These are phyloP conservation scores for Ophiocordyceps robertsii DNA, from an alignment of 2,329 filamentous ascomycete genomes.

Conservation along the genomic window DNA sequence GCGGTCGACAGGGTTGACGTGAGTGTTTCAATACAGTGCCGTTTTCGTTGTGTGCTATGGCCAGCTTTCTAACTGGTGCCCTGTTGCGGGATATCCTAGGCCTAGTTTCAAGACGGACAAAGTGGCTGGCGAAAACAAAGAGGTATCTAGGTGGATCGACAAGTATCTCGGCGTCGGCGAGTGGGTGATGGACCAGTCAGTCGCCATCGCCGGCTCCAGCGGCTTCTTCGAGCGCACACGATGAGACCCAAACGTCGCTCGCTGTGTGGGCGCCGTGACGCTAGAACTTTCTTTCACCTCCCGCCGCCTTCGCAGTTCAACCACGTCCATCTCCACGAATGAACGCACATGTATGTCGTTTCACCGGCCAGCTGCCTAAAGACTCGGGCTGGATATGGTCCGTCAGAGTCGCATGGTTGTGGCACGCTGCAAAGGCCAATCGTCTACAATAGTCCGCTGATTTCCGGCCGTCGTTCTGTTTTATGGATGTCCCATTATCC, in stretches of 20 bases:
- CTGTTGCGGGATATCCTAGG: slow-evolving; percentile 28
- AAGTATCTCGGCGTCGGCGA: slow-evolving; percentile 91
- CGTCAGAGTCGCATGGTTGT: not conserved
- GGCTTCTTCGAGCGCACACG: slow-evolving; percentile 85
- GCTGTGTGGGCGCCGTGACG: no score
- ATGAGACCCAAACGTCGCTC: slow-evolving; percentile 25
- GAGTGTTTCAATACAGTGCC: slow-evolving; percentile 32
- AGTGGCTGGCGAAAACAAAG: slow-evolving; percentile 65
- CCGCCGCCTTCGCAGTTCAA: not conserved
- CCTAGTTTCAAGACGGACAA: slow-evolving; percentile 80
- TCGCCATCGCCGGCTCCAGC: slow-evolving; percentile 78
- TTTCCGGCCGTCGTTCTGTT: no score
- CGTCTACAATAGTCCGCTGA: no score
- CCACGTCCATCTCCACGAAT: no score
- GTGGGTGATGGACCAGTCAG: slow-evolving; percentile 96
- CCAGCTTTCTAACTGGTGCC: slow-evolving; percentile 8
- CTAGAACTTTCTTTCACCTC: not conserved
- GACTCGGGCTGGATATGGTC: not conserved
- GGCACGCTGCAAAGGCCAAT: no score
- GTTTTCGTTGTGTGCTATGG: no score
- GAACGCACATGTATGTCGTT: no score
- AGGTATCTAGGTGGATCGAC: slow-evolving; percentile 77
- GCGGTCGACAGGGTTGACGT: slow-evolving; percentile 95
- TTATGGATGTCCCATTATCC: no score
- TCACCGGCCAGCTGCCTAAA: no score